Evolutionary conservation across 2,329 filamentous ascomycete genomes (phyloP), one percentile per base, ranked within the genome.

Genomic region (Talaromyces sp.): DNA sequence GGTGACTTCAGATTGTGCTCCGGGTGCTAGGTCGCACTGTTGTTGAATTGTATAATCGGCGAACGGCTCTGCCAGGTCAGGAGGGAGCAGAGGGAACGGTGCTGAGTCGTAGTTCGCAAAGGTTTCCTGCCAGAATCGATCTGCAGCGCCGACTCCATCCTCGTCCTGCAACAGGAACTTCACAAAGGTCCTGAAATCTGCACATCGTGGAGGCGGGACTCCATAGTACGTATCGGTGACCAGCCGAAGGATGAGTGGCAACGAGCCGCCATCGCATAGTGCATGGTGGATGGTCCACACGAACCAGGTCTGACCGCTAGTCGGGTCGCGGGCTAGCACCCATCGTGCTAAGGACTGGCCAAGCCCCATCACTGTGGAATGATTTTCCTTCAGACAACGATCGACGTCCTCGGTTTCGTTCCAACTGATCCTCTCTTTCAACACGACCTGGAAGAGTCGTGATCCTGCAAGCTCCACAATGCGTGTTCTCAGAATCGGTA

Each of bases 201-300:
- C 10, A 5, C 5, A 31, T 4, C n/a, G n/a, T 9, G 37, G 5
- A 2, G 8, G 22, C 5, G 4, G 39, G 2, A 9, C n/a, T 5
- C 43, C 43, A 19, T 19, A 35, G 27, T 61, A 49, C 7, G 3
- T 3, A 9, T 61, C 22, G 4, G 3, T 10, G 2, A 62, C 47
- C 27, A 54, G 17, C 3, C 37, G 17, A 2, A 62, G 9, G 2
- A 62, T 27, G 1, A 54, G 6, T 11, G 27, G n/a, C 47, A 54
- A 41, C 1, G 60, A 37, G 31, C 47, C 54, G 10, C 15, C 45
- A 31, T 62, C 60, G 33, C 41, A 62, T 9, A 62, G 25, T 4
- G 60, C 60, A 43, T 62, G 60, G 17, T 62, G 60, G 8, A 54
- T 54, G 5, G 47, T 62, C 60, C 60, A 62, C 7, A 50, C 60